phyloP scores from a whole-genome alignment of 495 filamentous ascomycete species.

The Neurospora sp. region DNA sequence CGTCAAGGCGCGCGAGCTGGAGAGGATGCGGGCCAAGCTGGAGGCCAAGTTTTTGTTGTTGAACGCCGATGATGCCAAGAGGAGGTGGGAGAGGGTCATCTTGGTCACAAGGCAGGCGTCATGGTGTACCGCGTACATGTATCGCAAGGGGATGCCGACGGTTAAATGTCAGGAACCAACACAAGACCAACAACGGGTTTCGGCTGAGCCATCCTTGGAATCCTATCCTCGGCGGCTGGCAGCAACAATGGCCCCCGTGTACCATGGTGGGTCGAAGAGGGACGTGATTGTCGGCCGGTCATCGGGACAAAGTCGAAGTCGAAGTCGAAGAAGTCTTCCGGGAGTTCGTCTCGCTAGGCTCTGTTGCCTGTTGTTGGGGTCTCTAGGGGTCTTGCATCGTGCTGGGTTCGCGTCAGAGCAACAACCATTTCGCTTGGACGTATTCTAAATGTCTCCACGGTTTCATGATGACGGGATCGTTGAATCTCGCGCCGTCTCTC shows the following conservation, averaged over 20 bases:
- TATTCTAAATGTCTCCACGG: background rate
- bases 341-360: background rate
- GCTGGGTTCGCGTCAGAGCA: background rate
- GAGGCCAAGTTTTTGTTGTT: background rate
- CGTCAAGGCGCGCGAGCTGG: background rate
- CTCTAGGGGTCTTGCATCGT: background rate
- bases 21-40: background rate
- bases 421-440: background rate
- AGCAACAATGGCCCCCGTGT: too few species aligned
- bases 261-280: too few species aligned
- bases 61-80: background rate
- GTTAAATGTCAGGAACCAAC: conserved; percentile 13
- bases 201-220: conserved; percentile 1
- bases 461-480: too few species aligned
- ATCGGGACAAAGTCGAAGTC: background rate
- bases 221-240: background rate
- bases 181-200: conserved; percentile 18
- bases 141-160: conserved; percentile 22
- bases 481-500: too few species aligned
- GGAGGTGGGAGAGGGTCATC: too few species aligned
- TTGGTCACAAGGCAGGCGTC: conserved; percentile 22
- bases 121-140: conserved; percentile 8
- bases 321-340: background rate
- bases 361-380: background rate
- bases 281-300: too few species aligned